Percentiles rank a stretch among this genome's conserved stretches.
These are phyloP conservation scores for Colletotrichum sp. DNA, from an alignment of 2,329 filamentous ascomycete genomes.

Conservation along the genomic window DNA sequence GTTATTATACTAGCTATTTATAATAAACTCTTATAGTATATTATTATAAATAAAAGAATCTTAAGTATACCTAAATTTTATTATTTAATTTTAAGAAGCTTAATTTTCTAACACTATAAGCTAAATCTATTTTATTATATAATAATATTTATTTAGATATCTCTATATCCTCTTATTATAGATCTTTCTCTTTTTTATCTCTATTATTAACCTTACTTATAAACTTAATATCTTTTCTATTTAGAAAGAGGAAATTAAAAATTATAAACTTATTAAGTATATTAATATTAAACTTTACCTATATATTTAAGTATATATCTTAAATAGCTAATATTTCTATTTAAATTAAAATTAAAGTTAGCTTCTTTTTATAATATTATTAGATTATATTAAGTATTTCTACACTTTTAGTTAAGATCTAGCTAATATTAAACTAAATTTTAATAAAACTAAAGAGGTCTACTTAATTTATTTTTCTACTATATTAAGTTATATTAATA, in stretches of 20 bases:
- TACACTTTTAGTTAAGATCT: background rate
- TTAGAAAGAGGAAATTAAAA: background rate
- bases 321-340: background rate
- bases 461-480: background rate
- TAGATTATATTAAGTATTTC: background rate
- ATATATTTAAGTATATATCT: background rate
- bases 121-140: no score
- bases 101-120: no score
- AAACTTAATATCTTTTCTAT: background rate
- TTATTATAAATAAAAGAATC: background rate
- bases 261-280: background rate
- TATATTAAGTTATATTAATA: background rate
- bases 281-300: background rate
- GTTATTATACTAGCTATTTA: background rate
- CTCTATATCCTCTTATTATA: fast-evolving
- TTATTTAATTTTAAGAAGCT: background rate
- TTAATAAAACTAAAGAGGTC: background rate
- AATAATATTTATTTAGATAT: no score
- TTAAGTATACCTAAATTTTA: background rate
- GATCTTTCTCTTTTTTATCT: no score
- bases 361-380: background rate
- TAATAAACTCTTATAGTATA: background rate
- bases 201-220: background rate
- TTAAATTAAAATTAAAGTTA: background rate
- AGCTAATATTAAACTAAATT: background rate